Evolutionary conservation across 1,284 basidiomycete species (phyloP).

Genomic region (Trametes versicolor): DNA sequence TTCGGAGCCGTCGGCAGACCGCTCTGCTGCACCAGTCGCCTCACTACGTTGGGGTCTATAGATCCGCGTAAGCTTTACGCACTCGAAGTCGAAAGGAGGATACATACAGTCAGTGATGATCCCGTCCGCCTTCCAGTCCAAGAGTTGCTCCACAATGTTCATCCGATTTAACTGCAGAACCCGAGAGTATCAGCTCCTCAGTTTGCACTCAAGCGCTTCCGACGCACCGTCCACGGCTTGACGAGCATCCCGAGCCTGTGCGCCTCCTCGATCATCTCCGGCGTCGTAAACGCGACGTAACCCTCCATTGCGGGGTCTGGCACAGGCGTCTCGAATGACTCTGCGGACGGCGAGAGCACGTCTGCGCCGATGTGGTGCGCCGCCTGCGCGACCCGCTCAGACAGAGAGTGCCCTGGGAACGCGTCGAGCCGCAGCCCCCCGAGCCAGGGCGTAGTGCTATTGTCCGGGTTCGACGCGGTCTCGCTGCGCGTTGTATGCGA

Average conservation of each 20-base stretch:
- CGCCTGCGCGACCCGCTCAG: constrained; percentile 68
- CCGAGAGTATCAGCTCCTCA: too few species aligned
- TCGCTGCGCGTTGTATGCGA: constrained; percentile 44
- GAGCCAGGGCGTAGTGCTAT: constrained; percentile 65
- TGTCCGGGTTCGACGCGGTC: constrained; percentile 51
- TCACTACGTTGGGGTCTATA: constrained; percentile 61
- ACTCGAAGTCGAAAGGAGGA: background rate
- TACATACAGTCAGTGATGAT: constrained; percentile 72
- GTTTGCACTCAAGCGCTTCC: too few species aligned
- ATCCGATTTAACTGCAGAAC: constrained; percentile 67
- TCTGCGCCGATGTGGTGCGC: constrained; percentile 73
- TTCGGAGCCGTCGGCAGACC: constrained; percentile 60
- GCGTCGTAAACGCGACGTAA: constrained; percentile 69
- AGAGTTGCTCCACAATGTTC: constrained; percentile 66
- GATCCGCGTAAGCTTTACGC: background rate
- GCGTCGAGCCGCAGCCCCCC: constrained; percentile 64
- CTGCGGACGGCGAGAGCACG: constrained; percentile 73
- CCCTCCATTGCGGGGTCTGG: constrained; percentile 56
- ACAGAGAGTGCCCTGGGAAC: constrained; percentile 65
- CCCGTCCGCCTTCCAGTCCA: constrained; percentile 72
- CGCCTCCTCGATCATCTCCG: constrained; percentile 73
- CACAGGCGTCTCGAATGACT: constrained; percentile 49
- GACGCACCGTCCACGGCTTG: constrained; percentile 77
- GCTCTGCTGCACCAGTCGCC: constrained; percentile 61
- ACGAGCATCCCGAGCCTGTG: constrained; percentile 70